Evolutionary conservation across 306 rosid species (phyloP), one percentile per base, ranked within the genome.

Genomic region (Citrullus colocynthis): DNA sequence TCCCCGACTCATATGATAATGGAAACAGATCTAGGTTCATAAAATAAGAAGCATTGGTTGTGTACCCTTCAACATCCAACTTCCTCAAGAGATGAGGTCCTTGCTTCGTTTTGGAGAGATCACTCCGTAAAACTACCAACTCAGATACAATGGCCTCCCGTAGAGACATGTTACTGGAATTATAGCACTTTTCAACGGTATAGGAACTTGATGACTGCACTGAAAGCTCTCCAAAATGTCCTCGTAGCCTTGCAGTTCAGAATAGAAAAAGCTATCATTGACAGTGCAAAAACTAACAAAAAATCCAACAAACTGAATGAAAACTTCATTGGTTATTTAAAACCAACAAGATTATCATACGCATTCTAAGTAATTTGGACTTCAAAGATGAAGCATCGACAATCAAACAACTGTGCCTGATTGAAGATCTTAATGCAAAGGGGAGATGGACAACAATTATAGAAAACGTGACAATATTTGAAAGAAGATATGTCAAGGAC

Each of bases 51-150:
- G 32, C 18, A 24, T 32, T 0, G 12, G 48, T 9, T 21, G 7
- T 92, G 78, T 89, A 90, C 98, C 96, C 84, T 32, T 91, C 96
- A 84, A 95, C 86, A 81, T 95, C 98, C 61, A 95, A 88, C 78
- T 78, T 92, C 88, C 91, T 81, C 71, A 92, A 65, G 80, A 95
- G 96, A 89, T 87, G 84, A 79, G 93, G 82, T 20, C 99, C 99
- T 63, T 91, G 98, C 89, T 87, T 95, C 54, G 93, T 83, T 86
- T 87, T 95, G 79, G 96, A 91, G 84, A 92, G 90, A 76, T 90
- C 96, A 80, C 81, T 87, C 58, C 67, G 89, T 39, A 87, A 88
- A 73, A 80, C 83, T 82, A 82, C 82, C 83, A 96, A 77, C 85
- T 96, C 99, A 48, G 96, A 81, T 75, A 92, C 92, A 87, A 92